Evolutionary conservation across 1,139 yeast genomes (phyloP), one percentile per base, ranked within the genome.

Genomic region (Candida smagusa): DNA sequence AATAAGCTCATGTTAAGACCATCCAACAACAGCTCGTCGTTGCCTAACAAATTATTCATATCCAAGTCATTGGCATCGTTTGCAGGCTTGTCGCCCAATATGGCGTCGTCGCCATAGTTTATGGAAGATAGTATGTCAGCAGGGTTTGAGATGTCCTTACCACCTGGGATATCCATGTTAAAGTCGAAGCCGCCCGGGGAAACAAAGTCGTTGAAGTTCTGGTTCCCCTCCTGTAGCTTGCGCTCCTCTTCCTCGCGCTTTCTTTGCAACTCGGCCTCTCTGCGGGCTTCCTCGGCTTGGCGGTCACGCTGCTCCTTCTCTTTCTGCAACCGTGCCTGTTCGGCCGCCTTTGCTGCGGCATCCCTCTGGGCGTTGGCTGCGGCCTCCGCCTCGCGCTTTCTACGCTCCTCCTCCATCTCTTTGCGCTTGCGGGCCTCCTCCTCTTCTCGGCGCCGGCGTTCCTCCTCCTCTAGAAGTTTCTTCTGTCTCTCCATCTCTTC

Each of bases 1-100:
- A 69, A 51, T 34, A 70, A 49, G 33, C 65, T 62, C 72, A 69
- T 68, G 43, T 70, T 67, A 34, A 71, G 55, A 2, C 74, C 76
- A 37, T 69, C 74, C 11, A 71, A 50, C 9, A 69, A 54, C 65
- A 65, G 69, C 47, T 68, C 72, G 41, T 66, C 72, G 40, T 62
- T 69, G 2, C 68, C 74, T 28, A 70, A 50, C 30, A 70, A 50
- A 36, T 66, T 68, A 42, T 68, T 66, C 63, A 68, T 65, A 41
- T 68, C 72, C 30, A 65, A 46, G 41, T 67, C 73, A 11, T 33
- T 29, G 16, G 36, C 35, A 13, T 34, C 37, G 19, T 36, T 33
- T 24, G 22, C 31, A 6, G 40, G 43, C 12, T 27, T 24, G 6
- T 30, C 36, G 9, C 34, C 40, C 35, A 38, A 28, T 22, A 41